Base-by-base conservation (phyloP, 2,329 filamentous ascomycete genomes). In the Lachnum nothofagi region DNA sequence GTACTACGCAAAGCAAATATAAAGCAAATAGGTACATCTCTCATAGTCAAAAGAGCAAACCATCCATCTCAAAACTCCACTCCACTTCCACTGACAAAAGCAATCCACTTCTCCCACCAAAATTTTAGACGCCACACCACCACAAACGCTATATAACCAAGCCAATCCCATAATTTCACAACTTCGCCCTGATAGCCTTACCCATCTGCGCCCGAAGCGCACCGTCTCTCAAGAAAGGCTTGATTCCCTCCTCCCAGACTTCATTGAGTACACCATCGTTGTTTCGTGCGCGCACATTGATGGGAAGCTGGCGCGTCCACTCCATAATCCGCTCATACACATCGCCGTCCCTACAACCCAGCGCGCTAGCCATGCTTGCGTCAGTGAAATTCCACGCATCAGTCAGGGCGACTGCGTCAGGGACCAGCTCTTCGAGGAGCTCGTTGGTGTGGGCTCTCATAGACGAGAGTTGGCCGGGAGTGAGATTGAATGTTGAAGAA, bases 321-420 rank as follows among this genome's bases (percentile, higher is more conserved):
- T 40, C 17, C 46, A 56, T 52, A n/a, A 56, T 39, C 1, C 48
- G 37, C 17, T 23, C 27, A 35, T 63, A 61, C 7, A 46, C 55
- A 56, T 61, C 57, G 3, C 60, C 57, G 46, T 58, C 49, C 34
- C 41, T 44, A 24, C 49, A 52, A 17, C 60, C 56, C 44, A 61
- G 48, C 1, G 55, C 60, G 27, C 54, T 57, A 9, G 47, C 42
- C 34, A 62, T 41, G 29, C 52, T 54, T 1, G 56, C 57, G 41
- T 62, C 56, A 2, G 56, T 56, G 38, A 60, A 60, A 42, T 57
- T 54, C 55, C 56, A 62, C 16, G 58, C 55, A 46, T 61, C 61
- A 1, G 57, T 61, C 8, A 61, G 42, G 14, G 52, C 60, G 35
- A 61, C 51, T 5, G 52, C 55, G 44, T 63, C 56, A 8, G 54